Percentiles rank a stretch among this genome's conserved stretches.
Evolutionary conservation across 2,329 filamentous ascomycete species (phyloP).

Genomic region (Hypoxylon sp.): DNA sequence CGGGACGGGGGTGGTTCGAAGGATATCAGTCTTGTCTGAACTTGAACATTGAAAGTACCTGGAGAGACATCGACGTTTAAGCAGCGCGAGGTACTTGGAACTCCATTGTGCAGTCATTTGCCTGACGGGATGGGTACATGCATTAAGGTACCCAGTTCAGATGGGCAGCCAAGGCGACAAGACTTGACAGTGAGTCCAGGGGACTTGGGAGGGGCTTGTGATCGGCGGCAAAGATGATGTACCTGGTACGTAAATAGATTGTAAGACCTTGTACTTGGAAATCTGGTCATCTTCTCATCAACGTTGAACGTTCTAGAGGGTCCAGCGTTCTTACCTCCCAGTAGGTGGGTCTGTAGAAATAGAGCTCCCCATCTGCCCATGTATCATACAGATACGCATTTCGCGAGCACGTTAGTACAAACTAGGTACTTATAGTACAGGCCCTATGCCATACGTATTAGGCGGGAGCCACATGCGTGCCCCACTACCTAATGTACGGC

Average conservation of each 20-base stretch:
- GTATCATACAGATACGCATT: constrained; percentile 11
- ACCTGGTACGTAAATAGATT: constrained; percentile 32
- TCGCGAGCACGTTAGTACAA: constrained; percentile 22
- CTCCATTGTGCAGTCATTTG: constrained; percentile 33
- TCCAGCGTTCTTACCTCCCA: constrained; percentile 22
- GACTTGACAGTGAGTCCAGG: constrained; percentile 8
- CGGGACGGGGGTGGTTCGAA: constrained; percentile 43
- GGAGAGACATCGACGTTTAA: constrained; percentile 16
- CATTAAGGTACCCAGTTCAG: constrained; percentile 30
- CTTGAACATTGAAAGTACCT: constrained; percentile 12
- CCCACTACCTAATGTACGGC: constrained; percentile 38
- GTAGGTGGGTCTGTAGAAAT: constrained; percentile 21
- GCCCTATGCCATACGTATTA: constrained; percentile 20
- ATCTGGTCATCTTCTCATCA: constrained; percentile 24
- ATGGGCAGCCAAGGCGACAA: constrained; percentile 21
- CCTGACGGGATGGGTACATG: constrained; percentile 27
- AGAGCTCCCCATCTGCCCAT: constrained; percentile 5
- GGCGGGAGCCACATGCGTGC: constrained; percentile 38
- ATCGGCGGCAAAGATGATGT: constrained; percentile 15
- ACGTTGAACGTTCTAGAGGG: constrained; percentile 34
- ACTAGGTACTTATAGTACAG: constrained; percentile 15
- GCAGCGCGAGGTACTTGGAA: constrained; percentile 22
- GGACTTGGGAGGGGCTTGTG: constrained; percentile 19
- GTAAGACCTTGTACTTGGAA: constrained; percentile 20
- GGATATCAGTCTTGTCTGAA: constrained; percentile 24